Evolutionary conservation across 78 protist species (phyloP), one percentile per base, ranked within the genome.

Genomic region (Cyanophora paradoxa): DNA sequence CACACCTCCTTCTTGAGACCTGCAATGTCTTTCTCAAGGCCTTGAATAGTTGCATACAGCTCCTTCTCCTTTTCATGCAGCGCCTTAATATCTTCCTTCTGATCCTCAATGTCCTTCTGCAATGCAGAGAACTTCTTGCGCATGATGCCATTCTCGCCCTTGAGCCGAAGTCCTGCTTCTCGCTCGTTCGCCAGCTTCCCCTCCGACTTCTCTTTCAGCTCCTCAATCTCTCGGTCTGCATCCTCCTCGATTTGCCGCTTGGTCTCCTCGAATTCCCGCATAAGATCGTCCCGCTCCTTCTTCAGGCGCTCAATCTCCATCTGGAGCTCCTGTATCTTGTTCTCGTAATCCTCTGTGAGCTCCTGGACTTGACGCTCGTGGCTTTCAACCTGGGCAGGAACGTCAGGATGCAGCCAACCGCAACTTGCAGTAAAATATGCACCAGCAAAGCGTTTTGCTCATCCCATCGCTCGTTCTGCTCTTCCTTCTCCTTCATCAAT

Each of bases 71-170:
- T 42, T 68, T 34, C 70, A 20, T 3, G 26, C 20, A 67, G 64
- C 36, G 17, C 13, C 67, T 30, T 3, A 30, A 66, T 67, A 20
- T 73, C 62, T 1, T 36, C 86, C 42, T 59, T n/a, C 39, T 52
- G 39, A 44, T 81, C 84, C 16, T 71, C 82, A 41, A 86, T 77
- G 31, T 81, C 90, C 74, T 68, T 76, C 58, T 68, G 63, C 31
- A 71, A 71, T 10, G 61, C 0, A 30, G 19, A n/a, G 72, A 68
- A 70, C 68, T 82, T 82, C 77, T 79, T 87, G 13, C 50, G 24
- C 82, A 86, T 68, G 67, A 80, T 39, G 24, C 76, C 82, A 76
- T 80, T 76, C 59, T 80, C 83, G 58, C 85, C 86, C 72, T 71
- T 40, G 31, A 84, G 66, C 56, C 44, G 58, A 31, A 74, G 37